These are phyloP conservation scores for Botrytis hyacinthi DNA, from an alignment of 2,329 filamentous ascomycete species.

Conservation along the genomic window DNA sequence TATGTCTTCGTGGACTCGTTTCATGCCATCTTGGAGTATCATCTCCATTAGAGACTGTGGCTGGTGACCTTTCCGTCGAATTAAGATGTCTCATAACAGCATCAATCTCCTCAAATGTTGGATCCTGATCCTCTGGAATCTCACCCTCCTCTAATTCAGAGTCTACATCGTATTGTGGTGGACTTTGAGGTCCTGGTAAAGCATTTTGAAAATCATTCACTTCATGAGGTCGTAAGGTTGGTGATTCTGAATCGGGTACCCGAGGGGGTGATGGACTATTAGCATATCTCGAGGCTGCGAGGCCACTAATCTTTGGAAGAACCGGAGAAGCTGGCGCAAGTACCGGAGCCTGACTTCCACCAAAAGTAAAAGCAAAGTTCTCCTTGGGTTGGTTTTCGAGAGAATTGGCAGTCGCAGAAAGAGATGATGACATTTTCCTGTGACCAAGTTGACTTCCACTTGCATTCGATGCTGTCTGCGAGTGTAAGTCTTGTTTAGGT, in stretches of 20 bases:
- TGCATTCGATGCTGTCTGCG: slow-evolving; percentile 27
- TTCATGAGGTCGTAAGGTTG: slow-evolving; percentile 28
- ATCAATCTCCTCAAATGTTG: slow-evolving; percentile 80
- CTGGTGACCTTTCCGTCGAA: slow-evolving; percentile 62
- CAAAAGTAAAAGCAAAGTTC: slow-evolving; percentile 33
- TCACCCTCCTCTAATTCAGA: slow-evolving; percentile 22
- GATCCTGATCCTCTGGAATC: slow-evolving; percentile 25
- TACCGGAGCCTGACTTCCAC: slow-evolving; percentile 21
- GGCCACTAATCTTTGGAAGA: slow-evolving; percentile 22
- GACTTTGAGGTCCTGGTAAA: slow-evolving; percentile 31
- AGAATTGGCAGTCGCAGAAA: slow-evolving; percentile 69
- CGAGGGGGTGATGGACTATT: slow-evolving; percentile 35
- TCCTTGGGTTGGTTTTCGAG: slow-evolving; percentile 49
- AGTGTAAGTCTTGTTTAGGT: slow-evolving; percentile 1
- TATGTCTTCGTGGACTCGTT: slow-evolving; percentile 43
- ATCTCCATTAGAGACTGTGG: slow-evolving; percentile 17
- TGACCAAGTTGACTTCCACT: slow-evolving; percentile 28
- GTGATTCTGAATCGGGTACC: slow-evolving; percentile 16
- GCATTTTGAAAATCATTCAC: slow-evolving; percentile 32
- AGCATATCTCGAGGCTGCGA: slow-evolving; percentile 36
- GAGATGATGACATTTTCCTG: slow-evolving; percentile 51
- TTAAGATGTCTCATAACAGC: slow-evolving; percentile 87
- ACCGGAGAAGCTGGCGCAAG: slow-evolving; percentile 16
- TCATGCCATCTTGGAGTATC: slow-evolving; percentile 48
- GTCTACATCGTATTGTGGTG: slow-evolving; percentile 23